A percentile compares a stretch with the other conserved stretches of the same genome.
Conservation (phyloP, 768 basidiomycete species). For the Stropharia rugosoannulata region DNA sequence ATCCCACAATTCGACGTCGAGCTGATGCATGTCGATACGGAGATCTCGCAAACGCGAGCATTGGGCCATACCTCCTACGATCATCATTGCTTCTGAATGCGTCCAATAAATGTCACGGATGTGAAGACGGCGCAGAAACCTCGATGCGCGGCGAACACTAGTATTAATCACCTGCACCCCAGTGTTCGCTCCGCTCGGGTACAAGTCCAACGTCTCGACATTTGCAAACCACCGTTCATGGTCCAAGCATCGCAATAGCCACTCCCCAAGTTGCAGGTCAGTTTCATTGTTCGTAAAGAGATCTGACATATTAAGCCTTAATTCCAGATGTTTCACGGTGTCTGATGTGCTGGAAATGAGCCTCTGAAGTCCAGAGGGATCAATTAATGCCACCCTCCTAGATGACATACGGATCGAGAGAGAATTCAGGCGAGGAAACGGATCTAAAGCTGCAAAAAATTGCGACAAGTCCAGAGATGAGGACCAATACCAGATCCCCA, state of each 20-base stretch:
- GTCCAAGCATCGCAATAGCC: no score
- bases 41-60: no score
- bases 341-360: slow-evolving; percentile 28
- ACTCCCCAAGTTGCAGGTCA: no score
- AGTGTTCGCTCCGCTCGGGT: no score
- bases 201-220: no score
- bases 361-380: slow-evolving; percentile 33
- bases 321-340: slow-evolving; percentile 30
- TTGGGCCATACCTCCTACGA: no score
- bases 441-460: slow-evolving; percentile 29
- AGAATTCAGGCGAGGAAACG: slow-evolving; percentile 30
- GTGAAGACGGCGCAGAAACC: no score
- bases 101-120: no score
- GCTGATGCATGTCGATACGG: background rate
- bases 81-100: no score
- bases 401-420: slow-evolving; percentile 37
- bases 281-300: slow-evolving; percentile 23
- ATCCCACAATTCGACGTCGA: background rate
- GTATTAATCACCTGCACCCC: no score
- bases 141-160: no score
- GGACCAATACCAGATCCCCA: slow-evolving; percentile 39
- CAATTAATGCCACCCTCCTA: slow-evolving; percentile 32
- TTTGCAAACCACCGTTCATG: no score
- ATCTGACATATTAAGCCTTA: slow-evolving; percentile 39
- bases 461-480: slow-evolving; percentile 34